Conservation (phyloP, 139 green algal species). For the Chlamydomonas incerta region DNA sequence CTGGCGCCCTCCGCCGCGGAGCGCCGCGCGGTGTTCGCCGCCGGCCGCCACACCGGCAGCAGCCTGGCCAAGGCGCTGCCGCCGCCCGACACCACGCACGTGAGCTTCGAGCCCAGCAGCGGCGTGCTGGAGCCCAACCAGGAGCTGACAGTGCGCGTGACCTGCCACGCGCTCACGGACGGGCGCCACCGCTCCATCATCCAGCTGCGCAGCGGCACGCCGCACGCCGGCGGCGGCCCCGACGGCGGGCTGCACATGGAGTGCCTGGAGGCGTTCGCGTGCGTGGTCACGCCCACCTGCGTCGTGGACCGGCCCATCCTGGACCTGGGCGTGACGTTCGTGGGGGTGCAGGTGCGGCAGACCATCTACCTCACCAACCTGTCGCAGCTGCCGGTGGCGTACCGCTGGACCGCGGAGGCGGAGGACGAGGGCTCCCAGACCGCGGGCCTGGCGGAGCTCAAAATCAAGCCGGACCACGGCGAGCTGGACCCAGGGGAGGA, state of each 20-base stretch:
- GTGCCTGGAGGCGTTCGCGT: slow-evolving; percentile 51
- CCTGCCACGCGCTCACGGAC: slow-evolving; percentile 43
- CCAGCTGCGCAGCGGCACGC: slow-evolving; percentile 19
- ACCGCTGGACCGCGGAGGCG: slow-evolving; percentile 40
- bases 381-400: slow-evolving; percentile 55
- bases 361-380: slow-evolving; percentile 45
- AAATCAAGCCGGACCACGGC: slow-evolving; percentile 49
- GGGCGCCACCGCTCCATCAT: slow-evolving; percentile 49
- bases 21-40: neutral
- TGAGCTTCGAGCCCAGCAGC: slow-evolving; percentile 38
- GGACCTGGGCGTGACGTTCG: slow-evolving; percentile 53
- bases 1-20: neutral
- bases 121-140: slow-evolving; percentile 42
- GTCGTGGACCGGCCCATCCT: slow-evolving; percentile 48
- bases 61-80: neutral
- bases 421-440: neutral
- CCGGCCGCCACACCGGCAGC: neutral
- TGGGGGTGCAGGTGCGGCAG: slow-evolving; percentile 50
- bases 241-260: slow-evolving; percentile 5
- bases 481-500: slow-evolving; percentile 49
- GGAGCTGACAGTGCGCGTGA: slow-evolving; percentile 25
- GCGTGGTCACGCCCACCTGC: slow-evolving; percentile 52
- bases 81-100: slow-evolving; percentile 29
- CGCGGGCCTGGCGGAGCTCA: slow-evolving; percentile 43
- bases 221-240: neutral